phyloP scores from a whole-genome alignment of 2,329 filamentous ascomycete species.

The Fusarium protoensiforme region DNA sequence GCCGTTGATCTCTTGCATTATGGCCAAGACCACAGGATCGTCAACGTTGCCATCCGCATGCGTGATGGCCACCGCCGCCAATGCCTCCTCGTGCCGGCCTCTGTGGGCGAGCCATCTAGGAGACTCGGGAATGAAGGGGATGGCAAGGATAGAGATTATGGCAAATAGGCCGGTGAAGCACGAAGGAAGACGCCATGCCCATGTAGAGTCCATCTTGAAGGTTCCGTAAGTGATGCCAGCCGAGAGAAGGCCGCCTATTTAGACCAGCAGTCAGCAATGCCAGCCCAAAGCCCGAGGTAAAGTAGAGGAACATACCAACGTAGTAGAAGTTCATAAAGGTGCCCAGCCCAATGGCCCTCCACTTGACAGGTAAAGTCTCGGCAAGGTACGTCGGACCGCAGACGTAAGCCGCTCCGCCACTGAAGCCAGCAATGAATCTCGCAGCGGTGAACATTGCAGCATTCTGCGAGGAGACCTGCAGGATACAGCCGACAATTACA shows the following conservation, averaged over 20 bases:
- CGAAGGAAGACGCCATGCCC: constrained; percentile 51
- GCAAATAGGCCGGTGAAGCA: constrained; percentile 47
- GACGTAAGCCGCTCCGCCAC: constrained; percentile 54
- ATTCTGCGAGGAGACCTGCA: constrained; percentile 61
- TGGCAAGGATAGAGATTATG: constrained; percentile 40
- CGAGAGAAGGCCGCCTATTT: constrained; percentile 56
- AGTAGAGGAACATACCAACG: not conserved
- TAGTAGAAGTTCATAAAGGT: constrained; percentile 5
- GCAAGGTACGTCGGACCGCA: constrained; percentile 59
- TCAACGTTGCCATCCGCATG: constrained; percentile 56
- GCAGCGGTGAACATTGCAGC: constrained; percentile 62
- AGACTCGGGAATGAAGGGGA: constrained; percentile 54
- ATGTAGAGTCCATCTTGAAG: constrained; percentile 46
- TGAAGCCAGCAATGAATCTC: constrained; percentile 60
- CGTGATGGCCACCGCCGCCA: constrained; percentile 53
- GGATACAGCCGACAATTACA: constrained; percentile 56
- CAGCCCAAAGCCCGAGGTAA: not conserved
- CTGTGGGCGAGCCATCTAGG: constrained; percentile 59
- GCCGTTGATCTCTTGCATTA: constrained; percentile 53
- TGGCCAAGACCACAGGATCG: constrained; percentile 39
- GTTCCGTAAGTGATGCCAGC: constrained; percentile 57
- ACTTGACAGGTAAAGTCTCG: constrained; percentile 56
- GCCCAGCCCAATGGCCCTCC: constrained; percentile 36
- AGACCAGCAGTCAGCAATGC: constrained; percentile 15
- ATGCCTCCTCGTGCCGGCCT: constrained; percentile 54